Evolutionary conservation across 2,329 filamentous ascomycete genomes (phyloP), one percentile per base, ranked within the genome.

Genomic region (Penicillium hordei): DNA sequence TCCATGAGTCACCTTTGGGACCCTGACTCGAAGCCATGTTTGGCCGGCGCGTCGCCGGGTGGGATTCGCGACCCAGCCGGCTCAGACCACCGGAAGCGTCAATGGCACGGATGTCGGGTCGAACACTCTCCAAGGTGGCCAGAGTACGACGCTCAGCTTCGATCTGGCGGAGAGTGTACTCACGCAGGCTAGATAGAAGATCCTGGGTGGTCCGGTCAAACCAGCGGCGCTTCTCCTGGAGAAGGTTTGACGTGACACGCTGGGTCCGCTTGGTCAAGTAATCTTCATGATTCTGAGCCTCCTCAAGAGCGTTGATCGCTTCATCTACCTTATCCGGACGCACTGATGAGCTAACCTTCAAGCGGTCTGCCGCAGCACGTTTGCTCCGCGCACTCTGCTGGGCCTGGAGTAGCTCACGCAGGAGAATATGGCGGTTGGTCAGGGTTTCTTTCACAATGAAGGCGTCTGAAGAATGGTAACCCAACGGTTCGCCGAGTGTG

Each of bases 361-460:
- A 83, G 44, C 94, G 86, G 74, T 97, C 93, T 1, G 93, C 92
- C 1, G 93, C 91, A 62, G 88, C 86, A 39, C 94, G 85, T 74
- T 92, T 94, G 75, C 86, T 90, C 61, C 90, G 87, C 1, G 93
- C 92, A 23, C 82, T 82, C 72, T 96, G 90, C 73, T 97, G 93
- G 0, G 94, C 93, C 75, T 97, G 91, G 27, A 96, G 79, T 59
- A 97, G 87, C 70, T 99, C 94, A 58, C 94, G 91, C 43, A 96
- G 89, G 21, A 99, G 84, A 61, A 99, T 96, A 77, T 99, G 94
- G 13, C 94, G 90, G 78, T 99, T 99, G 4, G 94, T 99, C 62
- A 99, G 83, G 12, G 93, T 96, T 73, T 99, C 94, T 76, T 99
- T 99, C 65, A 97, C 94, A 67, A 97, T 96, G 72, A 97, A 96